phyloP scores from a whole-genome alignment of 176 grass and related monocot species.

The Carex littledalei region DNA sequence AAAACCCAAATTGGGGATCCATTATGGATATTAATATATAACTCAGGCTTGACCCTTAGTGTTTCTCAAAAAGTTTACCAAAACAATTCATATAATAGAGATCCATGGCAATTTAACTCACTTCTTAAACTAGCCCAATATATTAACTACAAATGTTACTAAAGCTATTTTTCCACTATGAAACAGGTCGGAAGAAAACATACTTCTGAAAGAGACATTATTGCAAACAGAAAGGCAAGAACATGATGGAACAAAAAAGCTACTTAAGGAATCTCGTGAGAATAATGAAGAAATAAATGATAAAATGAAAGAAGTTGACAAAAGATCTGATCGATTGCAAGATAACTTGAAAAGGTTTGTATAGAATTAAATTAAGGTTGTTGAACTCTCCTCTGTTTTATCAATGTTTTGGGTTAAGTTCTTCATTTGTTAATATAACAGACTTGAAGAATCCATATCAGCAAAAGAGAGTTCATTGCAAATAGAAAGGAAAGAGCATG shows the following conservation, averaged over 20 bases:
- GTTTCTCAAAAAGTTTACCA: neutral
- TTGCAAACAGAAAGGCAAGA: conserved; percentile 45
- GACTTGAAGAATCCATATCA: conserved; percentile 11
- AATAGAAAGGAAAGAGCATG: conserved; percentile 33
- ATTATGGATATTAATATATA: too few species aligned
- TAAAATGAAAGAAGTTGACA: conserved; percentile 47
- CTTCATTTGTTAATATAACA: neutral
- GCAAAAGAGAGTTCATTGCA: conserved; percentile 24
- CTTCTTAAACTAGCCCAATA: neutral
- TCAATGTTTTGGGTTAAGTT: conserved; percentile 3
- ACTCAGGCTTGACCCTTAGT: too few species aligned
- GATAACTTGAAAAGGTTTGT: conserved; percentile 58
- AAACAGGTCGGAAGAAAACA: conserved; percentile 19
- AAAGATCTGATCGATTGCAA: conserved; percentile 43
- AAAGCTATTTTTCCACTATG: conserved; percentile 9
- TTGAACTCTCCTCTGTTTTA: neutral
- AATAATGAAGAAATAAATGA: conserved; percentile 38
- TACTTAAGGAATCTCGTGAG: conserved; percentile 34
- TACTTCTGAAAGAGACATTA: conserved; percentile 34
- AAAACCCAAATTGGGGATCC: too few species aligned
- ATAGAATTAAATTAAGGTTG: neutral
- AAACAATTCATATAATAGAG: neutral
- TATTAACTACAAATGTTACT: conserved; percentile 7
- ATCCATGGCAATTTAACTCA: neutral
- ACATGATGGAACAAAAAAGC: conserved; percentile 39